Conservation (phyloP, 208 protist species). For the Acanthamoeba pearcei region DNA sequence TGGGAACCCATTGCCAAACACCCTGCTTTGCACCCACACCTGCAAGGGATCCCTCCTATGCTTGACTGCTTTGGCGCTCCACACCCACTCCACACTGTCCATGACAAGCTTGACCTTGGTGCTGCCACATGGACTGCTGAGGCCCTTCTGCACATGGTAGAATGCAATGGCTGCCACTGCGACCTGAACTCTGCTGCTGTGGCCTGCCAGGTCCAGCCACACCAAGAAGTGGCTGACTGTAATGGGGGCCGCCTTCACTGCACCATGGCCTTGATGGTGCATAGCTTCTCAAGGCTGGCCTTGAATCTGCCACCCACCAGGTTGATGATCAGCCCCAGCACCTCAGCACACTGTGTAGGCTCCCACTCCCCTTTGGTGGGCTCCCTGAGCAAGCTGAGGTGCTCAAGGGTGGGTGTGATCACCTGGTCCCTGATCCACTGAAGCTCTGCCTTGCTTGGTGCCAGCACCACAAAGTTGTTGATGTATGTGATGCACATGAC, state of each 20-base stretch:
- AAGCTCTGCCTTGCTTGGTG: not conserved
- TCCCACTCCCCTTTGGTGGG: slow-evolving; percentile 11
- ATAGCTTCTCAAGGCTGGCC: not conserved
- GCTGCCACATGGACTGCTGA: no score
- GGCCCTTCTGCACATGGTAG: no score
- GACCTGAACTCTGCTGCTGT: no score
- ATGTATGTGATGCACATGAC: not conserved
- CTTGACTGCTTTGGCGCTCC: not conserved
- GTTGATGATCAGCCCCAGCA: not conserved
- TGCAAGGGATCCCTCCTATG: not conserved
- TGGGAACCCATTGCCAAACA: no score
- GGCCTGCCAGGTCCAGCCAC: no score
- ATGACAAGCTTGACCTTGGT: not conserved
- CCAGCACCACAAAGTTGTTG: not conserved
- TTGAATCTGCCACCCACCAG: not conserved
- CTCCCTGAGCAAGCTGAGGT: not conserved
- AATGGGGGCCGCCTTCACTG: not conserved
- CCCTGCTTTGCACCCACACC: not conserved
- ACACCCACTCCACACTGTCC: not conserved
- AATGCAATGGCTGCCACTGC: no score
- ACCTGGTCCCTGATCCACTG: not conserved
- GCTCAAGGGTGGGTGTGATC: not conserved
- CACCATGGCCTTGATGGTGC: not conserved
- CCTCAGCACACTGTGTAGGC: not conserved
- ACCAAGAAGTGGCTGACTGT: no score